Evolutionary conservation across 2,329 filamentous ascomycete species (phyloP).

Genomic region (Lecanoromycetidae sp.): DNA sequence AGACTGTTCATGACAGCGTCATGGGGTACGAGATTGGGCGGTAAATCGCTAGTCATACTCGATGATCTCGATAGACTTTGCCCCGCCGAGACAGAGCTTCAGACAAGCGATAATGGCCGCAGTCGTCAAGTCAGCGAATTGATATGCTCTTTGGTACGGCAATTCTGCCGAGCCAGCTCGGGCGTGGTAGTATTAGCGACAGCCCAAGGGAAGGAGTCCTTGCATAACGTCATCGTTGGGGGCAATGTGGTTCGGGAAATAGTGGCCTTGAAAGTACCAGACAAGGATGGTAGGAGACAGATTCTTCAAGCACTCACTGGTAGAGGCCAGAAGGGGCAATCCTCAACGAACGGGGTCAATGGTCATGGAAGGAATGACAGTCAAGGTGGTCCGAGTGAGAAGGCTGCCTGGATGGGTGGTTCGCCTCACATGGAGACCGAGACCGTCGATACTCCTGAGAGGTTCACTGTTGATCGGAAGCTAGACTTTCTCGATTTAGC

Average conservation of each 20-base stretch:
- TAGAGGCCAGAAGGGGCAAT: background rate
- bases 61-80: slow-evolving; percentile 91
- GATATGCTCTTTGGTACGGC: slow-evolving; percentile 66
- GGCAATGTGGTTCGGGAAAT: slow-evolving; percentile 91
- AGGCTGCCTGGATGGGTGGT: slow-evolving; percentile 65
- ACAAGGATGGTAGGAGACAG: slow-evolving; percentile 75
- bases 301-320: slow-evolving; percentile 62
- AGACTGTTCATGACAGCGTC: slow-evolving; percentile 77
- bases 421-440: slow-evolving; percentile 39
- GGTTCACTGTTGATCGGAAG: slow-evolving; percentile 60
- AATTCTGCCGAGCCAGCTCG: slow-evolving; percentile 69
- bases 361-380: slow-evolving; percentile 27
- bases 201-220: slow-evolving; percentile 79
- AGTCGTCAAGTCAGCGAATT: slow-evolving; percentile 88
- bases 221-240: slow-evolving; percentile 82
- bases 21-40: slow-evolving; percentile 81
- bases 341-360: slow-evolving; percentile 28
- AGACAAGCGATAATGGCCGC: slow-evolving; percentile 85
- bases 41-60: slow-evolving; percentile 70
- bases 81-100: slow-evolving; percentile 84
- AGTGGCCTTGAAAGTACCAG: slow-evolving; percentile 74
- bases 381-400: slow-evolving; percentile 30
- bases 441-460: slow-evolving; percentile 37
- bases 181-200: slow-evolving; percentile 81
- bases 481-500: slow-evolving; percentile 89